These are phyloP conservation scores for Rhodocollybia butyracea DNA, from an alignment of 768 basidiomycete species.

Conservation along the genomic window DNA sequence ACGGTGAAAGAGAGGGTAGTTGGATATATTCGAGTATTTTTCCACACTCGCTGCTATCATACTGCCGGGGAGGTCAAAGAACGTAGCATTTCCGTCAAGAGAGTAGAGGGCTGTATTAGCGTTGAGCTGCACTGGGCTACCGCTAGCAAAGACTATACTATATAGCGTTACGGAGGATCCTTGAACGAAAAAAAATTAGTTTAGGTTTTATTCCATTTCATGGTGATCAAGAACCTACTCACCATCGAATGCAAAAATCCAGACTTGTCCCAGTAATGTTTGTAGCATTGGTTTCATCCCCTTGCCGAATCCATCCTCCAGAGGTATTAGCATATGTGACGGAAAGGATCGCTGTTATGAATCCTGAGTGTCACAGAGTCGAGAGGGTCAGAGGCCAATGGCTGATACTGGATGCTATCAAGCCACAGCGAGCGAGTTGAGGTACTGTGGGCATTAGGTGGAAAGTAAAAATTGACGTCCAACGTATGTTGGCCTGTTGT, in stretches of 20 bases:
- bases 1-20: constrained; percentile 1
- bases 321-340: neutral
- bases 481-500: too few relatives aligned
- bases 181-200: neutral
- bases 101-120: neutral
- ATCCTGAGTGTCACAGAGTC: neutral
- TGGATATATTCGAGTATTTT: neutral
- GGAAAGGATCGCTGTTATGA: constrained; percentile 1
- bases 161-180: neutral
- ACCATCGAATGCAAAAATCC: neutral
- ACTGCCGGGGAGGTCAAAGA: neutral
- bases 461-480: neutral
- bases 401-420: neutral
- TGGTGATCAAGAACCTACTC: neutral
- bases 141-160: neutral
- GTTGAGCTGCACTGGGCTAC: neutral
- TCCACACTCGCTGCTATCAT: neutral
- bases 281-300: neutral
- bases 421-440: neutral
- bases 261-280: neutral
- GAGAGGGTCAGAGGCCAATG: too few relatives aligned
- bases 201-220: neutral
- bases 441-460: neutral
- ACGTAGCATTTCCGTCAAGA: neutral
- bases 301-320: neutral